These are phyloP conservation scores for Adansonia rubrostipa DNA, from an alignment of 441 rosid species.

Conservation along the genomic window DNA sequence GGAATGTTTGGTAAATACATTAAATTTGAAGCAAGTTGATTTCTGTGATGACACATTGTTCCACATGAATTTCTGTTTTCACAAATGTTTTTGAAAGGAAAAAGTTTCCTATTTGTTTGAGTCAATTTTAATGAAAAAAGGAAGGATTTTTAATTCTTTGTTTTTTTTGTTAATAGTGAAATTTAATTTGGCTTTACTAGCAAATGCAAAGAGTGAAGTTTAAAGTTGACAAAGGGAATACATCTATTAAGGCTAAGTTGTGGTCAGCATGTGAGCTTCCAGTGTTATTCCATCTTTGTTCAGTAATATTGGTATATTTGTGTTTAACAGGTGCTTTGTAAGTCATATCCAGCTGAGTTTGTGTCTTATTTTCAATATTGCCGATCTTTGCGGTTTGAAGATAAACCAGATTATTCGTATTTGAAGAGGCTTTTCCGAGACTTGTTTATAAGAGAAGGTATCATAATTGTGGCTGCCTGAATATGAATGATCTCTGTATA, in stretches of 20 bases:
- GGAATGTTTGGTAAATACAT: not conserved
- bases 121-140: not conserved
- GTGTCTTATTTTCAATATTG: constrained; percentile 91
- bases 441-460: constrained; percentile 94
- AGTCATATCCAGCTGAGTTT: constrained; percentile 89
- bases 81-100: not conserved
- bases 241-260: constrained; percentile 2
- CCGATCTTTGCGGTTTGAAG: constrained; percentile 92
- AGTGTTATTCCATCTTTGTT: constrained; percentile 6
- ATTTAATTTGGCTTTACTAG: not conserved
- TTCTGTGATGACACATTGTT: not conserved
- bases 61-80: not conserved
- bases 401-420: constrained; percentile 97
- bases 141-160: not conserved
- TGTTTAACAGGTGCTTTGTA: constrained; percentile 81
- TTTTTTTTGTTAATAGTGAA: not conserved
- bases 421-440: constrained; percentile 97
- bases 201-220: not conserved
- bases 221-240: not conserved
- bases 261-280: not conserved
- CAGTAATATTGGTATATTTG: not conserved
- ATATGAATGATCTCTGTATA: not conserved
- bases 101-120: not conserved
- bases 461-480: not conserved
- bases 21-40: not conserved